These are phyloP conservation scores for Parascedosporium putredinis DNA, from an alignment of 2,329 filamentous ascomycete species.

Conservation along the genomic window DNA sequence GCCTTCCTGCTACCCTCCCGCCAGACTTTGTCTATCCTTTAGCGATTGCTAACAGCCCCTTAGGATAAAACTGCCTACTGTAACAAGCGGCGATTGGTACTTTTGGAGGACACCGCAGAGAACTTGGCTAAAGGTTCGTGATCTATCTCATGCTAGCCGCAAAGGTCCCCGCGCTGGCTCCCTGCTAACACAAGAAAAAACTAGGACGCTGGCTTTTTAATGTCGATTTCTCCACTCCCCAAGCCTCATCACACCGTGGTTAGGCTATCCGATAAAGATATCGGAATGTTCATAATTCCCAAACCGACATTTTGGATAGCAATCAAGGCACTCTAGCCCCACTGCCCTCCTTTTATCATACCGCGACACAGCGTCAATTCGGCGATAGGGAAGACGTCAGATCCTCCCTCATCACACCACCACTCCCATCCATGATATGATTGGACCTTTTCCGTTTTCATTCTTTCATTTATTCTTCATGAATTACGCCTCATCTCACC, in stretches of 20 bases:
- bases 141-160: background rate
- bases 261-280: too few species aligned
- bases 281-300: too few species aligned
- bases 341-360: too few species aligned
- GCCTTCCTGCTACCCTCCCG: background rate
- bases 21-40: background rate
- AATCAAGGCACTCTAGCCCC: too few species aligned
- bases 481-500: background rate
- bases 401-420: background rate
- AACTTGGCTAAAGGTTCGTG: slow-evolving; percentile 71
- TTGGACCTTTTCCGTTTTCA: too few species aligned
- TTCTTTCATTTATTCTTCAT: background rate
- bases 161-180: background rate
- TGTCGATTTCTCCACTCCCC: background rate
- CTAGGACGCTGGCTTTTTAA: slow-evolving; percentile 12
- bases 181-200: too few species aligned
- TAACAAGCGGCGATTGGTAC: slow-evolving; percentile 79
- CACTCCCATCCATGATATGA: too few species aligned
- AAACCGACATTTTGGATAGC: too few species aligned
- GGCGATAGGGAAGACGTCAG: background rate
- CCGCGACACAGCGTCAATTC: too few species aligned
- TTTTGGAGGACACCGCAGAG: slow-evolving; percentile 86
- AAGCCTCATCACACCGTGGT: background rate
- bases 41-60: background rate
- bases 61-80: slow-evolving; percentile 91